A percentile compares a stretch with the other conserved stretches of the same genome.
Evolutionary conservation across 2,329 filamentous ascomycete genomes (phyloP).

Genomic region (Monosporascus sp.): DNA sequence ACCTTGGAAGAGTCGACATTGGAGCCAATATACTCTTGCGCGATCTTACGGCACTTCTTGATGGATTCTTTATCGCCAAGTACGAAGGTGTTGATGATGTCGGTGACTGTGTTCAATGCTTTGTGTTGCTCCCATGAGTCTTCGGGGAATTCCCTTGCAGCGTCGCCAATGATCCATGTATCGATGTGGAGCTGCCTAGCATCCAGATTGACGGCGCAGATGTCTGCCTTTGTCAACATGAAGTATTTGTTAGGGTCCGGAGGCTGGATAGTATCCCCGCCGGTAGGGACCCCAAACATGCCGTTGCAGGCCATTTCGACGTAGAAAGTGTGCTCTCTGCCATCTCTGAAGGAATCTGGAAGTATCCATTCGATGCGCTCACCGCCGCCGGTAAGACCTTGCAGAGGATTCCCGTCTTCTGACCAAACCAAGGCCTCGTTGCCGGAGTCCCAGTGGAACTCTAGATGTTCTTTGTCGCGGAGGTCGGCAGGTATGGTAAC

Average conservation of each 20-base stretch:
- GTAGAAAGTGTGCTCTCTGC: slow-evolving; percentile 83
- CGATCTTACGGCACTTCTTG: slow-evolving; percentile 73
- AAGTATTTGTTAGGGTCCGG: slow-evolving; percentile 82
- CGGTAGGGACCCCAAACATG: slow-evolving; percentile 92
- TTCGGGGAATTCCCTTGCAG: slow-evolving; percentile 81
- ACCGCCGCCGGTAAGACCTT: slow-evolving; percentile 84
- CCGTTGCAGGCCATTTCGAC: slow-evolving; percentile 98
- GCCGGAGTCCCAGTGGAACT: slow-evolving; percentile 93
- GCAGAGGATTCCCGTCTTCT: slow-evolving; percentile 80
- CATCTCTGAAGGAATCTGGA: slow-evolving; percentile 74
- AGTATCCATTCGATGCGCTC: slow-evolving; percentile 91
- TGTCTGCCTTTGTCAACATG: slow-evolving; percentile 69
- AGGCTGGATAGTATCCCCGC: slow-evolving; percentile 81
- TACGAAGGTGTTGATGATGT: slow-evolving; percentile 87
- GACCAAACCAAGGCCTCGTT: slow-evolving; percentile 96
- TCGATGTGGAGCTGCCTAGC: slow-evolving; percentile 82
- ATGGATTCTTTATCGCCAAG: slow-evolving; percentile 74
- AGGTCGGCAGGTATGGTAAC: slow-evolving; percentile 72
- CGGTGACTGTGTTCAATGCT: slow-evolving; percentile 75
- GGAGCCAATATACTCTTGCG: slow-evolving; percentile 73
- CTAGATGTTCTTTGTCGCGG: slow-evolving; percentile 71
- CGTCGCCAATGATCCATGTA: slow-evolving; percentile 94
- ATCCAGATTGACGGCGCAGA: slow-evolving; percentile 82
- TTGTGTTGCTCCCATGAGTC: slow-evolving; percentile 87
- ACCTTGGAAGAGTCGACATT: slow-evolving; percentile 78